phyloP scores from a whole-genome alignment of 495 filamentous ascomycete genomes.

The Mytilinidion resinicola region DNA sequence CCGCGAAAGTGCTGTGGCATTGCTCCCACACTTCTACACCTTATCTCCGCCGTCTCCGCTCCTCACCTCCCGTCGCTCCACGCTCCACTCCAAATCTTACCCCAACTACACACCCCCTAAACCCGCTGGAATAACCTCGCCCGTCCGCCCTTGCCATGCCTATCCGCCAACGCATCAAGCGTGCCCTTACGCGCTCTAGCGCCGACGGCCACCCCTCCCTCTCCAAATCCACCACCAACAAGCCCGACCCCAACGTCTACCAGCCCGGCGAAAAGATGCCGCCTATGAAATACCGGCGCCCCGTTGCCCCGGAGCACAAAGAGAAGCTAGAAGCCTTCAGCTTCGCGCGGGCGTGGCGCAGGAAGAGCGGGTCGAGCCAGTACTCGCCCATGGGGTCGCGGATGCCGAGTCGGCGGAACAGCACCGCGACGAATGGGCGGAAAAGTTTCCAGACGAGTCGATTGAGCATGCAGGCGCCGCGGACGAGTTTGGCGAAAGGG shows the following conservation, averaged over 20 bases:
- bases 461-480: background rate
- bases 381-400: slow-evolving; percentile 38
- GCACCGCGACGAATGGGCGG: slow-evolving; percentile 23
- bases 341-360: slow-evolving; percentile 35
- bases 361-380: slow-evolving; percentile 31
- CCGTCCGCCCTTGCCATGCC: slow-evolving; percentile 27
- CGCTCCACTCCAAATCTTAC: background rate
- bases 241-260: slow-evolving; percentile 29
- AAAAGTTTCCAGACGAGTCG: slow-evolving; percentile 18
- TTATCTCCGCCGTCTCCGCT: no score
- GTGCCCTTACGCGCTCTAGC: slow-evolving; percentile 28
- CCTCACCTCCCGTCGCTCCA: background rate
- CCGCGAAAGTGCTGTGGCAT: no score
- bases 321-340: slow-evolving; percentile 36
- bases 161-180: slow-evolving; percentile 35
- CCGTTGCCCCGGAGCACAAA: slow-evolving; percentile 37
- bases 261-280: slow-evolving; percentile 40
- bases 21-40: no score
- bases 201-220: slow-evolving; percentile 4
- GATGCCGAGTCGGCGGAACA: slow-evolving; percentile 32
- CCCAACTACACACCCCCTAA: background rate
- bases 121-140: background rate
- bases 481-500: slow-evolving; percentile 4
- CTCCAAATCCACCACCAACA: slow-evolving; percentile 7
- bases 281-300: slow-evolving; percentile 37